phyloP scores from a whole-genome alignment of 768 basidiomycete species.

The Phanerochaete carnosa region DNA sequence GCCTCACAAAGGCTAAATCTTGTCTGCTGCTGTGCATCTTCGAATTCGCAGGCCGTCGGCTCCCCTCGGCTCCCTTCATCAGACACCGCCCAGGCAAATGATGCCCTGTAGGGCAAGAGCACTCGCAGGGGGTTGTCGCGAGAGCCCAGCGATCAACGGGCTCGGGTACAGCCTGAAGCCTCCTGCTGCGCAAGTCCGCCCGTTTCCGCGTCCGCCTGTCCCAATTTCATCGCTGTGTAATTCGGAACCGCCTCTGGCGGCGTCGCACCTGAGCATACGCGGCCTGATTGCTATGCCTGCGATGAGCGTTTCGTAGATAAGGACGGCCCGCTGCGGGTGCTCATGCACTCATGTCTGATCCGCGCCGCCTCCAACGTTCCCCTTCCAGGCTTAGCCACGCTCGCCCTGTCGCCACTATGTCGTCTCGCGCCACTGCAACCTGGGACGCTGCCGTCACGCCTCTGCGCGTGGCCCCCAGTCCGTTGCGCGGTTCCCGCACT shows the following conservation, averaged over 20 bases:
- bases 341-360: neutral
- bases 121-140: neutral
- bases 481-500: neutral
- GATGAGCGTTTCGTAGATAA: neutral
- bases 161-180: neutral
- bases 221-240: too few species aligned
- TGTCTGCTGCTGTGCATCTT: neutral
- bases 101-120: too few species aligned
- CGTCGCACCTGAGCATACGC: too few species aligned
- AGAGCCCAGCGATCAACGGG: neutral
- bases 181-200: too few species aligned
- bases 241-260: too few species aligned
- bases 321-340: neutral
- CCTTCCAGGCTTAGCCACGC: neutral
- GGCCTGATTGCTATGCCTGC: too few species aligned
- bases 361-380: neutral
- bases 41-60: neutral
- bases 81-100: neutral
- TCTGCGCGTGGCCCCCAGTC: neutral
- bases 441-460: neutral
- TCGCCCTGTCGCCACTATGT: neutral
- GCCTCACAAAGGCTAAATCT: neutral
- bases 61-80: neutral
- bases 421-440: neutral
- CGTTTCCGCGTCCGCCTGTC: too few species aligned